Evolutionary conservation across 345 rosid species (phyloP).

Genomic region (Ceriops zippeliana): DNA sequence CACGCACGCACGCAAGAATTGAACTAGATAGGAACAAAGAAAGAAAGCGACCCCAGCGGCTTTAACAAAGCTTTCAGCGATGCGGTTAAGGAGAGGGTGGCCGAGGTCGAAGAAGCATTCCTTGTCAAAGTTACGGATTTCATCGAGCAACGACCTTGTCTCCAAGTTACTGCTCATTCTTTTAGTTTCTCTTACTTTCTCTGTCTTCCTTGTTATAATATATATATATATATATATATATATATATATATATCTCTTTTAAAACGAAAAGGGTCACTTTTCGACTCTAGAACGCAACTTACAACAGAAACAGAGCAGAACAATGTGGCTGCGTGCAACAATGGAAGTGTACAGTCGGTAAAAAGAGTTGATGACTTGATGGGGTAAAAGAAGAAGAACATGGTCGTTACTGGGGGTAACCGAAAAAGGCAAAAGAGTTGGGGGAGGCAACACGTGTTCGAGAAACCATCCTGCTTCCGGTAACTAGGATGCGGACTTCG

Average conservation of each 20-base stretch:
- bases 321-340: too few species aligned
- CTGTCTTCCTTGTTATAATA: too few species aligned
- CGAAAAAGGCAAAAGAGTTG: not conserved
- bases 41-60: slow-evolving; percentile 64
- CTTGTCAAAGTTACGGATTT: slow-evolving; percentile 54
- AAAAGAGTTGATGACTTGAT: not conserved
- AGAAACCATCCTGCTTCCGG: not conserved
- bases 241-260: too few species aligned
- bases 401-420: not conserved
- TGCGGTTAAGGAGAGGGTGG: slow-evolving; percentile 90
- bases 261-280: too few species aligned
- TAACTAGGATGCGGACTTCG: slow-evolving; percentile 21
- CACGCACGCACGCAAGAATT: not conserved
- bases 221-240: too few species aligned
- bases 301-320: too few species aligned
- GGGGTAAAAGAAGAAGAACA: too few species aligned
- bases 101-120: slow-evolving; percentile 73
- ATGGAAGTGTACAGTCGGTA: too few species aligned
- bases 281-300: too few species aligned
- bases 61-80: slow-evolving; percentile 81
- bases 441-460: slow-evolving; percentile 29
- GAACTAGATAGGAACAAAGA: not conserved
- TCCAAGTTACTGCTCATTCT: slow-evolving; percentile 32
- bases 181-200: not conserved
- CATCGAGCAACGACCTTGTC: slow-evolving; percentile 43